Conservation (phyloP, 2,329 filamentous ascomycete species). For the Aaosphaeria pasadenensis region DNA sequence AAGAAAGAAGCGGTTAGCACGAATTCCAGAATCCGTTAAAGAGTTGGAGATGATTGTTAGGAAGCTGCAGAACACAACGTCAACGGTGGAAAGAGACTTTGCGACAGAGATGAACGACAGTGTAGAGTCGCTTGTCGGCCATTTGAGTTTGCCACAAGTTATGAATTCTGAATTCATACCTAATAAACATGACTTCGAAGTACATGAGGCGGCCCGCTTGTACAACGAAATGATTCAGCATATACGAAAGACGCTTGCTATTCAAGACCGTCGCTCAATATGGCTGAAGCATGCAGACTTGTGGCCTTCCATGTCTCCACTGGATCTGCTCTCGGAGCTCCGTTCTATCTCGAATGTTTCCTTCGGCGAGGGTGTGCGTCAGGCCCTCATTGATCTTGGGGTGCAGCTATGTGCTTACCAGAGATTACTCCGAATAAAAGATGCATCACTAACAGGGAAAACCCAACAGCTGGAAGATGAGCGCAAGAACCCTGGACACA, state of each 20-base stretch:
- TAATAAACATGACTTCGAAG: too few species aligned
- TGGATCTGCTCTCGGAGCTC: conserved; percentile 49
- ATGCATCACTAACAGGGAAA: conserved; percentile 21
- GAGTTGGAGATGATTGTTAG: conserved; percentile 7
- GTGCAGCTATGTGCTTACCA: conserved; percentile 46
- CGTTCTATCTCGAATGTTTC: conserved; percentile 28
- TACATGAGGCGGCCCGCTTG: too few species aligned
- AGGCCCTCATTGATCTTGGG: conserved; percentile 44
- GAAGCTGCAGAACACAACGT: conserved; percentile 17
- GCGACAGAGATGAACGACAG: conserved; percentile 36
- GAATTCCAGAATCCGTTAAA: background rate
- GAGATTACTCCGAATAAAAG: conserved; percentile 43
- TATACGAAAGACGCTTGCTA: conserved; percentile 6
- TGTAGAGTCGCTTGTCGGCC: background rate
- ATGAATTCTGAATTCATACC: too few species aligned
- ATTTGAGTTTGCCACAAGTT: too few species aligned
- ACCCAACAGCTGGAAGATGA: conserved; percentile 41
- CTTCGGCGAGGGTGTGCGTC: conserved; percentile 38
- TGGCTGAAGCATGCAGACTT: conserved; percentile 46
- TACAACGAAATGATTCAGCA: background rate
- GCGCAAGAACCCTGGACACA: conserved; percentile 48
- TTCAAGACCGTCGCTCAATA: conserved; percentile 19
- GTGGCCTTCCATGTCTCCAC: conserved; percentile 46
- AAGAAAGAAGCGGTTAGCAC: background rate
- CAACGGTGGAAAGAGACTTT: conserved; percentile 38